phyloP scores from a whole-genome alignment of 148 eudicot species.

The Pouteria glomerata region DNA sequence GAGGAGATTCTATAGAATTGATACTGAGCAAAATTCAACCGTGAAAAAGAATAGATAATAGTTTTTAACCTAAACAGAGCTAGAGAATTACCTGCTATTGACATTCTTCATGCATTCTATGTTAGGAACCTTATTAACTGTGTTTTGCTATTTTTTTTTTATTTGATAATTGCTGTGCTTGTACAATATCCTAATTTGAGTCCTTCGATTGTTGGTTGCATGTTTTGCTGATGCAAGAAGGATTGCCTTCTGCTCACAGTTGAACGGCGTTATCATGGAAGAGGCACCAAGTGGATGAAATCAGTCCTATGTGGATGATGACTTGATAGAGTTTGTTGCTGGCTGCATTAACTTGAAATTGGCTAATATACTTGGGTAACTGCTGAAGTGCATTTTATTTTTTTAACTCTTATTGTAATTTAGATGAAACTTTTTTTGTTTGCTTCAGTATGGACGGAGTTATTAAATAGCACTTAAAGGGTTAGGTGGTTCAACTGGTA shows the following conservation, averaged over 20 bases:
- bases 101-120: neutral
- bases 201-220: neutral
- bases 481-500: neutral
- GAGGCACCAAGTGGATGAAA: too few species aligned
- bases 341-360: too few species aligned
- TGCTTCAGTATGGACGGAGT: neutral
- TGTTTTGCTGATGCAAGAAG: neutral
- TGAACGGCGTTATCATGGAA: too few species aligned
- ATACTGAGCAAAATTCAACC: neutral
- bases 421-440: too few species aligned
- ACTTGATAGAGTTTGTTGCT: too few species aligned
- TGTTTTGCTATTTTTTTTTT: neutral
- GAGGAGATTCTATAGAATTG: neutral
- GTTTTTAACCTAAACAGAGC: neutral
- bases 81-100: neutral
- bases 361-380: too few species aligned
- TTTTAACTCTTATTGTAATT: too few species aligned
- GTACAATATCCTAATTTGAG: neutral
- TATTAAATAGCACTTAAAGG: neutral
- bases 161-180: neutral
- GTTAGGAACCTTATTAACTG: neutral
- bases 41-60: neutral
- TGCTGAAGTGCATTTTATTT: too few species aligned
- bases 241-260: too few species aligned
- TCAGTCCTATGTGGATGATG: too few species aligned